Base-by-base conservation (phyloP, 345 rosid species). In the Melaleuca alternifolia region DNA sequence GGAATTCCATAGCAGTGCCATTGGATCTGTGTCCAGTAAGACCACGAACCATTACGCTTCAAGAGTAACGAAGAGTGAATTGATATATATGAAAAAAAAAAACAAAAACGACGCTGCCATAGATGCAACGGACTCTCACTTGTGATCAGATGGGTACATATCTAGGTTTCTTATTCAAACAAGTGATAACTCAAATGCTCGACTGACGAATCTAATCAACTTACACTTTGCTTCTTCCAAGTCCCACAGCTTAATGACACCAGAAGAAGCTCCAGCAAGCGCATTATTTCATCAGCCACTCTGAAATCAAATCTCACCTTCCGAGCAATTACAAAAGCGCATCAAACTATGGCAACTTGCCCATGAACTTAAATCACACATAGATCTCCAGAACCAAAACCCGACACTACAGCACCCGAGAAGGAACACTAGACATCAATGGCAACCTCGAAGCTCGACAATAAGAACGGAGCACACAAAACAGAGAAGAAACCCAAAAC, bases 31-130 rank as follows among this genome's bases (percentile, higher is more conserved):
- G 99, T 86, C 99, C 99, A 88, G 95, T 94, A 91, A 97, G 95
- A 91, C 94, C 95, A 84, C 99, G 99, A 91, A 97, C 96, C 94
- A 97, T 99, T 97, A 95, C 97, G 92, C 99, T 96, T 95, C 99
- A 96, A 90, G 93, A 91, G 92, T 87, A 94, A 93, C 86, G 83
- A 65, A 86, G 50, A 48, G 85, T 7, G 79, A 85, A n/a, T 37
- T 20, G 59, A 37, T 21, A n/a, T 46, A 51, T 12, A 56, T 50
- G 83, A 46, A 33, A 62, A 77, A 44, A 46, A 33, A 62, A 77
- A 44, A 14, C 30, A n/a, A 16, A 65, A 48, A 37, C 48, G 4
- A 86, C 59, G 53, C 11, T 26, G 56, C 59, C 24, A 83, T 83
- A 53, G 9, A 83, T 83, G 48, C 26, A 10, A 71, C 18, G 44